A percentile compares a stretch with the other conserved stretches of the same genome.
Evolutionary conservation across 73 alveolate species (phyloP).

Genomic region (Paramecium pentaurelia): DNA sequence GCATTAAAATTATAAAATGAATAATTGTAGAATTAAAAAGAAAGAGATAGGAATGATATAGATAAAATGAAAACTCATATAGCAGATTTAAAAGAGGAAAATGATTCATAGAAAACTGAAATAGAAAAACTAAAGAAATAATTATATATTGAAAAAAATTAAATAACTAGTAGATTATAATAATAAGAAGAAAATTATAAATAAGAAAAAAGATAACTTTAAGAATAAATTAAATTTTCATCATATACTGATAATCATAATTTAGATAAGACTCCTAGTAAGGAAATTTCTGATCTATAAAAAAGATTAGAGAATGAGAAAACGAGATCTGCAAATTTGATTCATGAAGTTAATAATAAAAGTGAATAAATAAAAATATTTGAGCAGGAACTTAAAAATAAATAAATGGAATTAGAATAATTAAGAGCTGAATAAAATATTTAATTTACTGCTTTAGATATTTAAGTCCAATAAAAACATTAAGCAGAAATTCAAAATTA

Average conservation of each 20-base stretch:
- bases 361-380: background rate
- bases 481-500: background rate
- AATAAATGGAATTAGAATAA: background rate
- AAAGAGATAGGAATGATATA: background rate
- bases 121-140: background rate
- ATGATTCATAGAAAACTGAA: background rate
- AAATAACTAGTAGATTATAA: background rate
- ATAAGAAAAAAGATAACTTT: background rate
- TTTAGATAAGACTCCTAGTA: background rate
- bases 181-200: background rate
- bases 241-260: background rate
- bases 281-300: background rate
- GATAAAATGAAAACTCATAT: background rate
- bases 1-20: background rate
- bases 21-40: background rate
- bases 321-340: background rate
- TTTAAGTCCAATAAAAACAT: background rate
- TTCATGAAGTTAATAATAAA: background rate
- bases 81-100: background rate
- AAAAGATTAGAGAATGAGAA: background rate
- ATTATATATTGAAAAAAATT: background rate
- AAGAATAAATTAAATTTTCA: background rate
- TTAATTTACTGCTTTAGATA: background rate
- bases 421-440: background rate
- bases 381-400: background rate